These are phyloP conservation scores for Calonectria honghensis DNA, from an alignment of 2,329 filamentous ascomycete genomes.

Conservation along the genomic window DNA sequence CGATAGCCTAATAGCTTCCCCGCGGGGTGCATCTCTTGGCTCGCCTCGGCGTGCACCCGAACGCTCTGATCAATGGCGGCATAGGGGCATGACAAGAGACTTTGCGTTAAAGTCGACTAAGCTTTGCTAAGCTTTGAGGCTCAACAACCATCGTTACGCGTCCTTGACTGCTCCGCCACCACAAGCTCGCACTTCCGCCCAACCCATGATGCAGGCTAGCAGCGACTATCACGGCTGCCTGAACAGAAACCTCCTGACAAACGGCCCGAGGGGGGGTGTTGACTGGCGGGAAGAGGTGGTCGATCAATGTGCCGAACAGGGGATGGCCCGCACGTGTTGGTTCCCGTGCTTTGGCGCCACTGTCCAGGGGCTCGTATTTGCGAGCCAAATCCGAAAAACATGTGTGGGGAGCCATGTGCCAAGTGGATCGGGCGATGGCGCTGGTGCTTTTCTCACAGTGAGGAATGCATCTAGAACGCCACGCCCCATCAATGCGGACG, in stretches of 20 bases:
- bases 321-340: not conserved
- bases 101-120: constrained; percentile 20
- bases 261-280: not conserved
- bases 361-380: constrained; percentile 10
- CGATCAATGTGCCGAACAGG: not conserved
- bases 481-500: not conserved
- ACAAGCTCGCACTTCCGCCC: not conserved
- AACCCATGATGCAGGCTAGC: not conserved
- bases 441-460: constrained; percentile 13
- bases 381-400: constrained; percentile 27
- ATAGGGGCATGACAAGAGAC: not conserved
- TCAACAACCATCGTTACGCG: constrained; percentile 18
- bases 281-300: not conserved
- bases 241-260: not conserved
- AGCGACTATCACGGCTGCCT: not conserved
- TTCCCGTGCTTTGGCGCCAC: not conserved
- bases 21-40: constrained; percentile 13
- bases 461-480: constrained; percentile 7
- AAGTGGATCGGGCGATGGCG: not conserved
- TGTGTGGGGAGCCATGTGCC: constrained; percentile 19
- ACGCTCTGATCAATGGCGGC: not conserved
- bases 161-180: constrained; percentile 23
- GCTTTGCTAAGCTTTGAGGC: constrained; percentile 27
- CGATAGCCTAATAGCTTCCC: not conserved
- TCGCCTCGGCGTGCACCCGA: not conserved